Base-by-base conservation (phyloP, 2,329 filamentous ascomycete genomes). In the Monilinia aucupariae region DNA sequence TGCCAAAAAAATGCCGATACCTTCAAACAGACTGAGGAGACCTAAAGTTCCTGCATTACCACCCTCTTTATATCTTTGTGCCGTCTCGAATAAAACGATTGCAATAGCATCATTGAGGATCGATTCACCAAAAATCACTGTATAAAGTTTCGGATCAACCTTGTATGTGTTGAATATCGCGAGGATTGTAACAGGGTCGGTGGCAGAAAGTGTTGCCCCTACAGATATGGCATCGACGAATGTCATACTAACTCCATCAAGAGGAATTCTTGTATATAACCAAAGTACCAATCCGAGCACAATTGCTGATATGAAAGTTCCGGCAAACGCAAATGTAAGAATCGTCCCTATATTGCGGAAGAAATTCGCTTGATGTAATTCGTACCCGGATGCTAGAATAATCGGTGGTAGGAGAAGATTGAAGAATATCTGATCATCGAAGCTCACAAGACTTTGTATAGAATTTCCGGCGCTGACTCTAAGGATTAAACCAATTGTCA, bases 81-180 rank as follows among this genome's bases (percentile, higher is more conserved):
- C 94, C 5, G 94, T 97, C 78, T 99, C 93, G 77, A 99, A 99
- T 69, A 99, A 85, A 73, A 99, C 94, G 75, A 99, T 99, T 68
- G 94, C 94, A 73, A 99, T 93, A 51, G 94, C 94, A 79, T 99
- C 94, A 75, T 99, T 99, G 62, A 99, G 80, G 65, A 99, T 97
- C 9, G 93, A 96, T 78, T 99, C 94, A 74, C 94, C 94, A 75
- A 99, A 99, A 69, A 99, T 99, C 75, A 99, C 87, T 37, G 94
- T 99, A 78, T 99, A 99, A 22, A 99, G 84, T 78, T 97, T 97
- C 3, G 94, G 94, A 72, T 99, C 94, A 71, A 99, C 94, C 78
- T 97, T 97, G 84, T 97, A 99, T 1, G 94, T 90, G 76, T 97
- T 97, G 84, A 99, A 99, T 70, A 99, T 99, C 74, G 94, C 94